Evolutionary conservation across 352 stramenopile species (phyloP), one percentile per base, ranked within the genome.

Genomic region (Phytopythium montanum): DNA sequence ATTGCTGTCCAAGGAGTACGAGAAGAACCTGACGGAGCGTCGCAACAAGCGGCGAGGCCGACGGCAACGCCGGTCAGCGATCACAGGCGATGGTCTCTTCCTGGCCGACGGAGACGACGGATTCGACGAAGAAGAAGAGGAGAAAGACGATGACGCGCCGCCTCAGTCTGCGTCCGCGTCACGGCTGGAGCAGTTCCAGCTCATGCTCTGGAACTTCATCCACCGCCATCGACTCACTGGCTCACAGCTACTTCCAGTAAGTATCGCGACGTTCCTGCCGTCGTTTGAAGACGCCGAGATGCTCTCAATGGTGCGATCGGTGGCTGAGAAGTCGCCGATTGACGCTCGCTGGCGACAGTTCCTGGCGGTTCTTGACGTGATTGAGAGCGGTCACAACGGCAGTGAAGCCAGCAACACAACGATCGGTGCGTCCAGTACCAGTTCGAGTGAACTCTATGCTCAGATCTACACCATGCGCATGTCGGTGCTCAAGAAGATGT

Each of bases 151-250:
- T 6, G 56, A 62, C 10, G 60, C 55, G 0, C 61, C 61, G 3
- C 45, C 56, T 0, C 65, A 63, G 7, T 59, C 60, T 0, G 56
- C 53, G 34, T 55, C 49, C 1, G 50, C 65, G 21, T 62, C 54
- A 6, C 72, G 64, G 14, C 69, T 82, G 49, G 80, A 90, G 26
- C 64, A 71, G 25, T 85, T 90, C 48, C 73, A 88, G 62, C 61
- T 85, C 34, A 72, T 87, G 36, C 68, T 87, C 53, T 70, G 76
- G 67, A 90, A 81, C 46, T 88, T 83, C 21, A 39, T 88, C 5
- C 78, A 75, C 29, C 72, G 76, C 29, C 69, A 90, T 38, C 70
- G 68, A 8, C 53, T 83, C 4, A 67, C 78, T 2, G 87, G 80
- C 36, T 44, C 65, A 0, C 72, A 90, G 48, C 42, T 90, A 19